Evolutionary conservation across 148 eudicot species (phyloP).

Genomic region (Chenopodium suecicum): DNA sequence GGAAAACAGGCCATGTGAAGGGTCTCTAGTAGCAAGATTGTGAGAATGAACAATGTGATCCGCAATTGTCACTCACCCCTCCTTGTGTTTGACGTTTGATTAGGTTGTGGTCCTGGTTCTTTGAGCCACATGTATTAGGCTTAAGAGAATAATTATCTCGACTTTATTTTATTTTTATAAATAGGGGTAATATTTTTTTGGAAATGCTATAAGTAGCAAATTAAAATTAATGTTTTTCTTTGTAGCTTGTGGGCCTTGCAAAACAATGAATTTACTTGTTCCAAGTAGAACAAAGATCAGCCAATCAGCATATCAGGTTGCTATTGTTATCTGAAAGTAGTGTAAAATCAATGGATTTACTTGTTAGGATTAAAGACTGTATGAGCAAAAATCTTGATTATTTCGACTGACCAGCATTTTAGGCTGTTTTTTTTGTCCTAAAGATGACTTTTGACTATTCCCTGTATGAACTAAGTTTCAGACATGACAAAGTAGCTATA

Average conservation of each 20-base stretch:
- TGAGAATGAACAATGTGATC: conserved; percentile 6
- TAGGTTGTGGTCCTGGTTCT: conserved; percentile 1
- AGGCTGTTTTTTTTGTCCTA: not conserved
- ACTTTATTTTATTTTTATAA: not conserved
- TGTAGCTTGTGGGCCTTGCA: too few species aligned
- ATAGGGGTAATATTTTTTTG: not conserved
- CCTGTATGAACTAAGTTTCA: not conserved
- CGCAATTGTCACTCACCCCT: not conserved
- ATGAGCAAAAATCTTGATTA: not conserved
- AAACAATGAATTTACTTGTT: too few species aligned
- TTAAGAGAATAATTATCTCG: not conserved
- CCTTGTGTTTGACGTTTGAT: not conserved
- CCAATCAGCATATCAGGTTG: not conserved
- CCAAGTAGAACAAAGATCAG: too few species aligned
- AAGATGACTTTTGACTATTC: not conserved
- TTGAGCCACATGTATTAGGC: conserved; percentile 1
- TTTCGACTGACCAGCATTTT: not conserved
- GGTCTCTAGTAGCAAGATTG: conserved; percentile 4
- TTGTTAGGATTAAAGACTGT: not conserved
- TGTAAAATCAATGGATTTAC: not conserved
- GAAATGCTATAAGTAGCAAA: not conserved
- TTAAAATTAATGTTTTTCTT: too few species aligned
- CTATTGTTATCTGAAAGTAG: not conserved
- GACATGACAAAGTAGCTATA: not conserved
- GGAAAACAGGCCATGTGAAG: conserved; percentile 17